Percentiles rank a stretch among this genome's conserved stretches.
Evolutionary conservation across 2,329 filamentous ascomycete species (phyloP).

Genomic region (Trichoderma harzianum): DNA sequence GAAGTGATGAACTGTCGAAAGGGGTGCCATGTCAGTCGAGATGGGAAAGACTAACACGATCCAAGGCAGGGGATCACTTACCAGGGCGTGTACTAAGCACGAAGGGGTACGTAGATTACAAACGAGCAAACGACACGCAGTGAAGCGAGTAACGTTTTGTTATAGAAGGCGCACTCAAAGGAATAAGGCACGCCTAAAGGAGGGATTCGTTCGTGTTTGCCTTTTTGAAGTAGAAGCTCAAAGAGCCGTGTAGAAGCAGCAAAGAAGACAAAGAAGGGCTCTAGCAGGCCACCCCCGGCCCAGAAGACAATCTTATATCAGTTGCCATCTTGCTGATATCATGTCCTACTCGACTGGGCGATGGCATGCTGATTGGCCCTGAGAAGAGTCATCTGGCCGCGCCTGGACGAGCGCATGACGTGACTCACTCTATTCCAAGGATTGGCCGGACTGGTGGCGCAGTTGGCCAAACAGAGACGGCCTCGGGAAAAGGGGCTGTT

Average conservation of each 20-base stretch:
- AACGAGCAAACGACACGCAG: background rate
- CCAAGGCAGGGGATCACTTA: background rate
- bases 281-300: background rate
- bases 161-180: constrained; percentile 4
- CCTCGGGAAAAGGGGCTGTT: constrained; percentile 9
- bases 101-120: background rate
- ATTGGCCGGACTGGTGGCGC: constrained; percentile 14
- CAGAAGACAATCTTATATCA: constrained; percentile 6
- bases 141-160: background rate
- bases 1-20: constrained; percentile 2
- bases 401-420: constrained; percentile 25
- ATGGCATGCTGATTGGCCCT: constrained; percentile 23
- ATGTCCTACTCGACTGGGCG: background rate
- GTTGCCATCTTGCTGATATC: background rate
- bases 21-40: constrained; percentile 10
- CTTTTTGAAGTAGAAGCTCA: background rate
- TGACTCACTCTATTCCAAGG: constrained; percentile 24
- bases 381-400: constrained; percentile 25
- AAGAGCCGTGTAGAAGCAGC: constrained; percentile 13
- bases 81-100: background rate
- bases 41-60: constrained; percentile 1
- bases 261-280: background rate
- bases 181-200: background rate
- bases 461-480: background rate
- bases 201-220: background rate